phyloP scores from a whole-genome alignment of 768 basidiomycete species.

The Tylopilus rubrobrunneus region DNA sequence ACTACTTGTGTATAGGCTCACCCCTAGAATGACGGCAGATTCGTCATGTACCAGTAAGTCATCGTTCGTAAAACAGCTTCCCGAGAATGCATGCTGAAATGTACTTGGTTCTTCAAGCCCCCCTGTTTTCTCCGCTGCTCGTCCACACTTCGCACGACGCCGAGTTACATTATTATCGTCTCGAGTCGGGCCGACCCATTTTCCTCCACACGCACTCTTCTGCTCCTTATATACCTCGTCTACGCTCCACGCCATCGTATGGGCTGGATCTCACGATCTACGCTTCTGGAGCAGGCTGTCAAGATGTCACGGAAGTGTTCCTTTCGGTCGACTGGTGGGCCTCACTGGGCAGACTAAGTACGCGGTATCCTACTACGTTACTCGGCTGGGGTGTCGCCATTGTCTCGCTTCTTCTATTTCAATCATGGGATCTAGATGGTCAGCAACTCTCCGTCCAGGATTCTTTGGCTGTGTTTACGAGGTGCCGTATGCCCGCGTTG shows the following conservation, averaged over 20 bases:
- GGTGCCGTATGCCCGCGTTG: conserved; percentile 38
- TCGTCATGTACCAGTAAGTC: conserved; percentile 30
- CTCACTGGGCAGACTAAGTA: conserved; percentile 65
- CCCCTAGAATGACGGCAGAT: conserved; percentile 26
- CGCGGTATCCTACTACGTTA: conserved; percentile 71
- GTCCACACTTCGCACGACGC: conserved; percentile 52
- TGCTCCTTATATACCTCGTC: conserved; percentile 56
- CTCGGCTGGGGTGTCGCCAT: conserved; percentile 74
- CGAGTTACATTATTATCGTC: conserved; percentile 69
- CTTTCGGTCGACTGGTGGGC: conserved; percentile 69
- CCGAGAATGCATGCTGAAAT: conserved; percentile 5
- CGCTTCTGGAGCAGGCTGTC: conserved; percentile 51
- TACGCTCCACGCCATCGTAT: conserved; percentile 11
- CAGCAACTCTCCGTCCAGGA: conserved; percentile 43
- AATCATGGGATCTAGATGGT: conserved; percentile 40
- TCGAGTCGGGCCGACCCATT: conserved; percentile 30
- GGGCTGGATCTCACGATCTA: conserved; percentile 59
- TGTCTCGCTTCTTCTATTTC: conserved; percentile 54
- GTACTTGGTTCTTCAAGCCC: conserved; percentile 33
- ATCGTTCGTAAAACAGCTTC: background rate
- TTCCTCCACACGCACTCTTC: conserved; percentile 63
- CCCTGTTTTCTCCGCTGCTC: conserved; percentile 62
- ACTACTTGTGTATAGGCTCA: conserved; percentile 61
- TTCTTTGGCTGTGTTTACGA: conserved; percentile 46
- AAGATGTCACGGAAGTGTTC: conserved; percentile 32